Evolutionary conservation across 75 land plant genomes (phyloP).

Genomic region (Selaginella tamariscina): DNA sequence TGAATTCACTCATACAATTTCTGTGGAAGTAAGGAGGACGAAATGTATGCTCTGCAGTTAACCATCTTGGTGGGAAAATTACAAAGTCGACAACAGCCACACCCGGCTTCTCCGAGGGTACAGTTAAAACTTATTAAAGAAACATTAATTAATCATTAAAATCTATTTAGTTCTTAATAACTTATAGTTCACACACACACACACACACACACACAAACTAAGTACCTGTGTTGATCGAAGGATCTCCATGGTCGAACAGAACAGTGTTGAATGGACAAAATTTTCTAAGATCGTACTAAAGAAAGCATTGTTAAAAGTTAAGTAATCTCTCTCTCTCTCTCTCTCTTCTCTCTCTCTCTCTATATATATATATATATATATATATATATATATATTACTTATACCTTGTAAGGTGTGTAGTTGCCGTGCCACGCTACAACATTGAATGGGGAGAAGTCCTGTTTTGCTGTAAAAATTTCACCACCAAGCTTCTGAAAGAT

Average conservation of each 20-base stretch:
- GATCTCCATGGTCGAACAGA: constrained; percentile 86
- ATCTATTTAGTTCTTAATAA: too few relatives aligned
- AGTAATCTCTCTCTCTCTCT: too few relatives aligned
- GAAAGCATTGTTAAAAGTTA: too few relatives aligned
- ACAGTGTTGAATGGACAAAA: constrained; percentile 95
- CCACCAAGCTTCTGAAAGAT: constrained; percentile 93
- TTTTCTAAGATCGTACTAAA: constrained; percentile 75
- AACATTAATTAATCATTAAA: background rate
- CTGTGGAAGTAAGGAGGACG: constrained; percentile 98
- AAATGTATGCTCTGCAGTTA: constrained; percentile 91
- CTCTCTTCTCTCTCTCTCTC: too few relatives aligned
- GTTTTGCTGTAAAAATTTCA: constrained; percentile 66
- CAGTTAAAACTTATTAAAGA: constrained; percentile 64
- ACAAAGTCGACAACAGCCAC: constrained; percentile 96
- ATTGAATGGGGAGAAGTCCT: constrained; percentile 94
- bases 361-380: too few relatives aligned
- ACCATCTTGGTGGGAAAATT: constrained; percentile 89
- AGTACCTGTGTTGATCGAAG: constrained; percentile 90
- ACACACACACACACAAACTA: constrained; percentile 4
- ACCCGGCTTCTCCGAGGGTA: constrained; percentile 86
- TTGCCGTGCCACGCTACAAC: constrained; percentile 99
- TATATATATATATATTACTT: too few relatives aligned
- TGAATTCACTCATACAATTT: constrained; percentile 97
- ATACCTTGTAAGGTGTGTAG: constrained; percentile 91
- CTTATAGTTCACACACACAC: too few relatives aligned